phyloP scores from a whole-genome alignment of 306 rosid genomes.

The Oemleria cerasiformis region DNA sequence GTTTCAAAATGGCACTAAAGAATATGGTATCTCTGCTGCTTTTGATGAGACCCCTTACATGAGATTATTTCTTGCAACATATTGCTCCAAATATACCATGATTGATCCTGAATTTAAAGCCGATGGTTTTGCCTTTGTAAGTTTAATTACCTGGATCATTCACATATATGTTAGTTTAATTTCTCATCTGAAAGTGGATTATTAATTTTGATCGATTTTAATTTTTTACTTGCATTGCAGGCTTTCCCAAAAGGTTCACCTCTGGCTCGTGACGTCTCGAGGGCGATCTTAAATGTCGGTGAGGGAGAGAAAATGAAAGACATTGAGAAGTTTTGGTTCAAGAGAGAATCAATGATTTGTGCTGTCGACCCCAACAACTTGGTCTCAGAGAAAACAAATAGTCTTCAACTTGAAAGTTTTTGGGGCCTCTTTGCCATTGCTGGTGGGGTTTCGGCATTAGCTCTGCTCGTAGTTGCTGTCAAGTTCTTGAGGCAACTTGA shows the following conservation, averaged over 20 bases:
- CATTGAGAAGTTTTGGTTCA: conserved; percentile 48
- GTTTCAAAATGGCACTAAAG: background rate
- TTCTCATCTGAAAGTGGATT: too few species aligned
- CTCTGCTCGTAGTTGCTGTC: conserved; percentile 25
- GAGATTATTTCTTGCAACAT: background rate
- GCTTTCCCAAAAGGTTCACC: conserved; percentile 50
- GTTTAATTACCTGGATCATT: too few species aligned
- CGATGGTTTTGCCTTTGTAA: background rate
- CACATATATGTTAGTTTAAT: too few species aligned
- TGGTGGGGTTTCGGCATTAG: conserved; percentile 27
- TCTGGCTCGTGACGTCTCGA: conserved; percentile 52
- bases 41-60: background rate
- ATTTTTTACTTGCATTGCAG: conserved; percentile 6
- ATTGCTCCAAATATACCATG: background rate
- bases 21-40: background rate
- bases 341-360: conserved; percentile 5
- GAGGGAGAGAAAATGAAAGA: conserved; percentile 45
- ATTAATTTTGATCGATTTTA: background rate
- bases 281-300: conserved; percentile 46
- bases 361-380: conserved; percentile 15
- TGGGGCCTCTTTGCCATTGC: conserved; percentile 56
- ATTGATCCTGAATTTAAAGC: background rate
- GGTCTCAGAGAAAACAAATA: conserved; percentile 22
- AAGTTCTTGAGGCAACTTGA: conserved; percentile 21
- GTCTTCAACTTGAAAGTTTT: conserved; percentile 43